phyloP scores from a whole-genome alignment of 2,329 filamentous ascomycete genomes.

The Cercospora citrullina region DNA sequence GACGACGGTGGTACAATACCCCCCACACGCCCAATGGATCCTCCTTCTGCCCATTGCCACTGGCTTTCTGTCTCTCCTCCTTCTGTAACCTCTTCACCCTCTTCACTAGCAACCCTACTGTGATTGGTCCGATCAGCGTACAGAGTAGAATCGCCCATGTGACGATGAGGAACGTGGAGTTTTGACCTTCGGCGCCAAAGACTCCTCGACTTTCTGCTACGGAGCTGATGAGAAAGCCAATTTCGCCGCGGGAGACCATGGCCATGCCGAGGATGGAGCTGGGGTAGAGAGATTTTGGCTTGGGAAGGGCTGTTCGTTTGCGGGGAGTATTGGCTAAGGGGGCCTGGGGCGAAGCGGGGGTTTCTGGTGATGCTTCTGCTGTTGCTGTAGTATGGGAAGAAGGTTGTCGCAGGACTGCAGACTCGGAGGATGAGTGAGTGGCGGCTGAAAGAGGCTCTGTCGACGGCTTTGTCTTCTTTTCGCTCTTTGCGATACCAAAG shows the following conservation, averaged over 20 bases:
- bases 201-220: constrained; percentile 60
- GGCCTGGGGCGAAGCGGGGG: not conserved
- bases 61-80: constrained; percentile 11
- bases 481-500: not conserved
- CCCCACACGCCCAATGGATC: constrained; percentile 21
- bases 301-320: constrained; percentile 34
- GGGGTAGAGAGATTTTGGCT: constrained; percentile 65
- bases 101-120: constrained; percentile 53
- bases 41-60: constrained; percentile 6
- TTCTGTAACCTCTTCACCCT: constrained; percentile 47
- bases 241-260: constrained; percentile 78
- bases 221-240: constrained; percentile 73
- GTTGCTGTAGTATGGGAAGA: not conserved
- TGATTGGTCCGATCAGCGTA: constrained; percentile 56
- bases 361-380: not conserved
- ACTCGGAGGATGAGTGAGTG: not conserved
- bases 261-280: constrained; percentile 64
- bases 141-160: constrained; percentile 59
- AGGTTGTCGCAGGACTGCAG: not conserved
- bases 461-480: too few relatives aligned
- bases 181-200: constrained; percentile 39
- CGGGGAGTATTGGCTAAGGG: not conserved
- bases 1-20: not conserved
- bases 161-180: constrained; percentile 54
- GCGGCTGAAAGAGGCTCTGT: too few relatives aligned